phyloP scores from a whole-genome alignment of 2,329 filamentous ascomycete species.

The Metarhizium guizhouense region DNA sequence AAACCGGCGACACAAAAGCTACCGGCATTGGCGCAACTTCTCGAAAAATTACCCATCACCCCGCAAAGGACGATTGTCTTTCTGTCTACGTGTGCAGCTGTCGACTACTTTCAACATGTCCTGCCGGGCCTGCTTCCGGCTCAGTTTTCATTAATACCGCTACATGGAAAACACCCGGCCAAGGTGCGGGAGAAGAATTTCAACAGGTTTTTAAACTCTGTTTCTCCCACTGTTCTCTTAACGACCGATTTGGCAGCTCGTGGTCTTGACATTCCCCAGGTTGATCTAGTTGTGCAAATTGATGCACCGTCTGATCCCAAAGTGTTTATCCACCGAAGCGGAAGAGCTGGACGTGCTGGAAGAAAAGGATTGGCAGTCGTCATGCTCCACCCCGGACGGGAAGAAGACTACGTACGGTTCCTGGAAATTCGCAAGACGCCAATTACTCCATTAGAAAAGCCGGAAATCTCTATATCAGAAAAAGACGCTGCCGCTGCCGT shows the following conservation, averaged over 20 bases:
- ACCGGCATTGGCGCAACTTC: slow-evolving; percentile 60
- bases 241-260: slow-evolving; percentile 90
- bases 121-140: slow-evolving; percentile 63
- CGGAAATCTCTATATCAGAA: slow-evolving; percentile 47
- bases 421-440: slow-evolving; percentile 82
- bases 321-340: slow-evolving; percentile 88
- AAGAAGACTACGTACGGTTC: slow-evolving; percentile 86
- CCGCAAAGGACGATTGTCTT: slow-evolving; percentile 88
- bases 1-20: slow-evolving; percentile 73
- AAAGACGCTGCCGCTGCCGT: slow-evolving; percentile 51
- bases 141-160: slow-evolving; percentile 61
- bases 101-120: slow-evolving; percentile 86
- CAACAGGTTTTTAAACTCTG: slow-evolving; percentile 64
- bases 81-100: slow-evolving; percentile 84
- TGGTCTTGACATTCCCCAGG: slow-evolving; percentile 83
- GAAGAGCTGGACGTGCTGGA: slow-evolving; percentile 82
- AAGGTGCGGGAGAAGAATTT: slow-evolving; percentile 88
- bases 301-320: slow-evolving; percentile 82
- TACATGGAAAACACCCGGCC: slow-evolving; percentile 87
- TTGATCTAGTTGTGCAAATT: slow-evolving; percentile 84
- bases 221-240: slow-evolving; percentile 70
- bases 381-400: slow-evolving; percentile 73
- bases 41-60: slow-evolving; percentile 58
- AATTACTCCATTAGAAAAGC: slow-evolving; percentile 53
- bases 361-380: slow-evolving; percentile 77